phyloP scores from a whole-genome alignment of 2,329 filamentous ascomycete species.

The Aspergillus luchuensis region DNA sequence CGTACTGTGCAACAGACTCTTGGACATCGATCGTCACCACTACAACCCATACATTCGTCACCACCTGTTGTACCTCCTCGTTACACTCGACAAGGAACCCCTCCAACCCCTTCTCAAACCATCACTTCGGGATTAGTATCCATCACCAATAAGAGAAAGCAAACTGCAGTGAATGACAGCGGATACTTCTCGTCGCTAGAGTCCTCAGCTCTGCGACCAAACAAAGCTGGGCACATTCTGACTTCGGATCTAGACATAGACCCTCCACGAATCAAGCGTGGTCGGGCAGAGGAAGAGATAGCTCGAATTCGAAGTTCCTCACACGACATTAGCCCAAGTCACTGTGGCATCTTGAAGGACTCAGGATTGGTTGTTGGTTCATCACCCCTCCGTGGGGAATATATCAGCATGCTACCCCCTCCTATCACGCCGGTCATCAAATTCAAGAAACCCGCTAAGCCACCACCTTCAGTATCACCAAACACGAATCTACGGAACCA shows the following conservation, averaged over 20 bases:
- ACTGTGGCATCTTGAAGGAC: conserved; percentile 46
- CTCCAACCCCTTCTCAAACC: conserved; percentile 68
- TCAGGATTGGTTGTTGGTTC: conserved; percentile 55
- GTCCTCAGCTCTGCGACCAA: conserved; percentile 79
- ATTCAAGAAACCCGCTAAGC: conserved; percentile 67
- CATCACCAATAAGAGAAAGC: conserved; percentile 73
- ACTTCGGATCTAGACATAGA: conserved; percentile 75
- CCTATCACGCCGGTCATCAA: conserved; percentile 84
- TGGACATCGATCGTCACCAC: conserved; percentile 49
- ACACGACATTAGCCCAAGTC: conserved; percentile 77
- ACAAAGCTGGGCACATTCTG: conserved; percentile 64
- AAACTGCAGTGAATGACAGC: conserved; percentile 83
- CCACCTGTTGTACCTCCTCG: conserved; percentile 70
- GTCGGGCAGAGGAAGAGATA: conserved; percentile 94
- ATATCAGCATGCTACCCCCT: conserved; percentile 64
- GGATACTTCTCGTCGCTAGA: conserved; percentile 96
- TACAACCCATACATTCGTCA: conserved; percentile 77
- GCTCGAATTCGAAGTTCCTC: conserved; percentile 88
- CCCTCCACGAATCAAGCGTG: conserved; percentile 78
- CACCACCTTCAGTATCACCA: conserved; percentile 79
- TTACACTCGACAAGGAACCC: conserved; percentile 65
- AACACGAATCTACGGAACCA: conserved; percentile 91
- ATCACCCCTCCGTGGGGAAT: conserved; percentile 65
- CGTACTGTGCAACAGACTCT: conserved; percentile 27
- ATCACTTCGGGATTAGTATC: conserved; percentile 63